Base-by-base conservation (phyloP, 208 protist genomes). In the Trypanosoma lewisi region DNA sequence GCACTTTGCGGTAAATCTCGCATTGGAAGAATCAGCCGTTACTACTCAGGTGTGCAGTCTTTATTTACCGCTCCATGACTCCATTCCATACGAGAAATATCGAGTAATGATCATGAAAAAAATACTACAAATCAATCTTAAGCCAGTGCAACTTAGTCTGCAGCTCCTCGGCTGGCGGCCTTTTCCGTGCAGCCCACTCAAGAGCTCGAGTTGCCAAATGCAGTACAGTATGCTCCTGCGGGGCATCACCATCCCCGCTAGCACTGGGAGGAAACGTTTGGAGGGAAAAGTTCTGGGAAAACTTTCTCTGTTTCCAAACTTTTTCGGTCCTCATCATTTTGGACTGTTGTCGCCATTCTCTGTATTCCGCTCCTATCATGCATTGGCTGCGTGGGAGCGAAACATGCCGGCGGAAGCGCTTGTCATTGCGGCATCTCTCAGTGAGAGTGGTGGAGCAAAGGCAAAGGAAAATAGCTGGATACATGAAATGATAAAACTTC, bases 201-300 rank as follows among this genome's bases (percentile, higher is more conserved):
- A 47, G 48, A 55, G 73, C 39, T n/a, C 23, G 11, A 25, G 44
- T 5, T 74, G 37, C 36, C 62, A 64, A n/a, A 73, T 78, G 49
- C 84, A 91, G 53, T 91, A 92, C 73, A 82, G 70, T 21, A 49
- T 91, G 27, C 74, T 95, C 19, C 27, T 95, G 14, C 75, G 85
- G 28, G 78, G 83, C 37, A 67, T 94, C 19, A 67, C 33, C 31
- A n/a, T 31, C 33, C 57, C n/a, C 70, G 70, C 11, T 67, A 73
- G 51, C 62, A 67, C 17, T 47, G 63, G 51, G 19, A 19, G 23
- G 21, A 57, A 67, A 21, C 68, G 72, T 45, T 49, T 87, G 28
- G 81, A 93, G 19, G 51, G 50, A 14, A 58, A 61, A 27, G 70
- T 73, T 12, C 64, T 77, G 36, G 28, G 16, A 36, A 64, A 53